These are phyloP conservation scores for Eucalyptus dawsonii DNA, from an alignment of 345 rosid species.

Conservation along the genomic window DNA sequence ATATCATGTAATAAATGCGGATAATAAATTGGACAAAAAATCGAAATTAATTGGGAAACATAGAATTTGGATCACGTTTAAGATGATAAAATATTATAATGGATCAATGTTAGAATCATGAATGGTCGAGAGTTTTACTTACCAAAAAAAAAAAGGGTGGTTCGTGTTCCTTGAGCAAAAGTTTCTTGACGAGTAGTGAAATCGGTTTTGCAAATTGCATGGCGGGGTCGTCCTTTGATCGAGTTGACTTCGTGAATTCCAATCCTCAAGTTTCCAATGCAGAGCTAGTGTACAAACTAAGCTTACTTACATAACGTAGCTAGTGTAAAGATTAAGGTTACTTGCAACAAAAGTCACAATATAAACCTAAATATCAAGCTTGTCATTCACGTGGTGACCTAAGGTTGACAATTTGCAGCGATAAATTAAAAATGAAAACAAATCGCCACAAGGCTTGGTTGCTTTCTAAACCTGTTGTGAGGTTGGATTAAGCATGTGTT, in stretches of 20 bases:
- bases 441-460: not conserved
- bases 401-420: fast-evolving
- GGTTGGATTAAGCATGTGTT: fast-evolving
- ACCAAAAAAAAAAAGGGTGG: not conserved
- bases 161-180: not conserved
- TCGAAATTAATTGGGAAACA: no score
- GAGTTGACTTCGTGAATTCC: not conserved
- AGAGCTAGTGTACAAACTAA: not conserved
- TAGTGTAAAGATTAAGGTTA: not conserved
- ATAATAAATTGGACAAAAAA: no score
- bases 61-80: no score
- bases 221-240: not conserved
- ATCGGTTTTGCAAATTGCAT: not conserved
- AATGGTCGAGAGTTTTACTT: not conserved
- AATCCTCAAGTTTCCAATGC: not conserved
- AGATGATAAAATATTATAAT: no score
- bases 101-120: not conserved
- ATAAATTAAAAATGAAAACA: not conserved
- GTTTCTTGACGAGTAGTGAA: not conserved
- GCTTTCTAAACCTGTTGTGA: not conserved
- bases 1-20: fast-evolving
- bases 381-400: not conserved
- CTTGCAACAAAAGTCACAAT: not conserved
- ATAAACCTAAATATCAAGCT: not conserved
- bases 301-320: not conserved